Evolutionary conservation across 2,329 filamentous ascomycete genomes (phyloP).

Genomic region (Plectosphaerella sp.): DNA sequence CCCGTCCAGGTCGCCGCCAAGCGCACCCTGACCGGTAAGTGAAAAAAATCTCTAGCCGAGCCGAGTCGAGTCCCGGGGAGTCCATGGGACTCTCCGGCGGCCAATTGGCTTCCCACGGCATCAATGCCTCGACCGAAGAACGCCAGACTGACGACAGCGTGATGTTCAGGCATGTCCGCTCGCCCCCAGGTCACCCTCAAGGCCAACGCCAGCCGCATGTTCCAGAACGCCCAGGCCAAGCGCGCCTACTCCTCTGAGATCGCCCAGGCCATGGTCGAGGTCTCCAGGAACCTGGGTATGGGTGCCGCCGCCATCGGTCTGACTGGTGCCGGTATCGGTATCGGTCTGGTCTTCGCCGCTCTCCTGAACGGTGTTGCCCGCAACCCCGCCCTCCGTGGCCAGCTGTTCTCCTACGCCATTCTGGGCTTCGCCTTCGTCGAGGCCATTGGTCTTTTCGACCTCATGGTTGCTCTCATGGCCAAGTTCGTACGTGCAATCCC

Average conservation of each 20-base stretch:
- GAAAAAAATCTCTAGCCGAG: conserved; percentile 4
- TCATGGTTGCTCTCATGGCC: conserved; percentile 92
- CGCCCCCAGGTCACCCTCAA: conserved; percentile 66
- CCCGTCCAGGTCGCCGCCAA: conserved; percentile 52
- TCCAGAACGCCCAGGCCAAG: conserved; percentile 53
- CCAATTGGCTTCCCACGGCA: conserved; percentile 7
- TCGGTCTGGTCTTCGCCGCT: conserved; percentile 88
- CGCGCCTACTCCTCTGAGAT: conserved; percentile 86
- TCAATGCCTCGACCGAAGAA: background rate
- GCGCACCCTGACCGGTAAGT: conserved; percentile 73
- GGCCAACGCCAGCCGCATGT: conserved; percentile 61
- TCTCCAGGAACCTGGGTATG: conserved; percentile 89
- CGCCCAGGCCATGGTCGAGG: conserved; percentile 82
- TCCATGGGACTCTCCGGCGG: conserved; percentile 23
- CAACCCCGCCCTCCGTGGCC: conserved; percentile 90
- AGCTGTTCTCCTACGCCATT: conserved; percentile 96
- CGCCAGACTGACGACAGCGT: conserved; percentile 25
- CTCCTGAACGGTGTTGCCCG: conserved; percentile 86
- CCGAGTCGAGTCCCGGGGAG: conserved; percentile 15
- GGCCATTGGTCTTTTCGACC: conserved; percentile 84
- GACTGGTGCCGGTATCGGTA: conserved; percentile 90
- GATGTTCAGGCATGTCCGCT: conserved; percentile 48
- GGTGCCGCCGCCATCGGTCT: conserved; percentile 87
- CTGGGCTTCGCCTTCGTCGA: conserved; percentile 93
- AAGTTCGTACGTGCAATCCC: conserved; percentile 63